These are phyloP conservation scores for Leishmania arabica DNA, from an alignment of 208 protist species.

Conservation along the genomic window DNA sequence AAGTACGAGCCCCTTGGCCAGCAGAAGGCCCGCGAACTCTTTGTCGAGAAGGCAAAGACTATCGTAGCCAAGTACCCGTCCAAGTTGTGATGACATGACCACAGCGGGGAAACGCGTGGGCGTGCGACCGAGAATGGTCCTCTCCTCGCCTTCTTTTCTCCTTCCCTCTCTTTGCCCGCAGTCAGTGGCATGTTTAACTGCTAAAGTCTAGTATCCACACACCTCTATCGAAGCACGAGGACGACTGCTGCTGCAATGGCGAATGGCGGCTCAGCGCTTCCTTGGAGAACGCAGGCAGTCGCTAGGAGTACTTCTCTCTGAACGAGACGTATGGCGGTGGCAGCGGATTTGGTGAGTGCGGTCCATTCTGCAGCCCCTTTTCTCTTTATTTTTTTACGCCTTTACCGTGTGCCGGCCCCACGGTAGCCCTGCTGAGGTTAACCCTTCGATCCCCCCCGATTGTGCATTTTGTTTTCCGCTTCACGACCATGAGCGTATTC, in stretches of 20 bases:
- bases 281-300: no score
- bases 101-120: background rate
- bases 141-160: background rate
- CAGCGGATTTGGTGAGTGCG: background rate
- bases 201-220: background rate
- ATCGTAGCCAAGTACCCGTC: constrained; percentile 40
- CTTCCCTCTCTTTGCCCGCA: background rate
- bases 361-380: background rate
- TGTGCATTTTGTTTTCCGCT: background rate
- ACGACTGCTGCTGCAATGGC: background rate
- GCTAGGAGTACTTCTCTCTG: no score
- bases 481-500: background rate
- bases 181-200: background rate
- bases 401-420: background rate
- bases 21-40: constrained; percentile 76
- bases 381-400: background rate
- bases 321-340: no score
- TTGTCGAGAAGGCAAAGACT: constrained; percentile 61
- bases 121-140: background rate
- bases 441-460: background rate
- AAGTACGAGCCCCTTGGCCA: constrained; percentile 69
- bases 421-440: background rate
- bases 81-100: constrained; percentile 42
- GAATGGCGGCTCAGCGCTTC: background rate
- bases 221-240: background rate